A percentile compares a stretch with the other conserved stretches of the same genome.
phyloP scores from a whole-genome alignment of 768 basidiomycete species.

The Rhodotorula toruloides region DNA sequence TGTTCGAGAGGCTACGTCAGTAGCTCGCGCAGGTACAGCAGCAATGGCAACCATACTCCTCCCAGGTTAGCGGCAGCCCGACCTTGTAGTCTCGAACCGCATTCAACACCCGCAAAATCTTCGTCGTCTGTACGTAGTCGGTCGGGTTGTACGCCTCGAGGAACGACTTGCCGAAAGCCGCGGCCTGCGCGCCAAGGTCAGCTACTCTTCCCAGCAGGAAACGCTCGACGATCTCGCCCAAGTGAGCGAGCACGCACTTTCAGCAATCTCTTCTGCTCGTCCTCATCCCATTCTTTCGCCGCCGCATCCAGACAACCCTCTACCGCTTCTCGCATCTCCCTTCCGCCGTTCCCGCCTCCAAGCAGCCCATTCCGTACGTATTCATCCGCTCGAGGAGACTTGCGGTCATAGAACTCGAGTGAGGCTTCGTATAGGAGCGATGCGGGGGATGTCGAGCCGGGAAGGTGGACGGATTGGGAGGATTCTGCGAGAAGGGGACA shows the following conservation, averaged over 20 bases:
- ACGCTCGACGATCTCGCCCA: background rate
- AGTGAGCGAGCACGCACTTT: too few species aligned
- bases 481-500: slow-evolving; percentile 54
- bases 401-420: slow-evolving; percentile 70
- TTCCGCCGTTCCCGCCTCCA: slow-evolving; percentile 48
- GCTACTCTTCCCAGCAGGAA: slow-evolving; percentile 1
- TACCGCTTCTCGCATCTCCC: slow-evolving; percentile 77
- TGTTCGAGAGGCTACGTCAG: slow-evolving; percentile 43
- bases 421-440: slow-evolving; percentile 90
- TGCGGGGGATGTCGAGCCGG: slow-evolving; percentile 84
- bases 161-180: slow-evolving; percentile 90
- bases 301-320: slow-evolving; percentile 92
- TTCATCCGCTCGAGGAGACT: slow-evolving; percentile 85
- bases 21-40: background rate
- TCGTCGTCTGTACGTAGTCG: slow-evolving; percentile 87
- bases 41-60: slow-evolving; percentile 73
- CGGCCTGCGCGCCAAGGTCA: slow-evolving; percentile 58
- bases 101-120: slow-evolving; percentile 86
- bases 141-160: slow-evolving; percentile 86
- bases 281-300: slow-evolving; percentile 80
- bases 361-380: slow-evolving; percentile 83
- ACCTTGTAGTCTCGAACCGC: slow-evolving; percentile 86
- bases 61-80: slow-evolving; percentile 85
- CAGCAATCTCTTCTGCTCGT: slow-evolving; percentile 80
- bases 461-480: slow-evolving; percentile 75